phyloP scores from a whole-genome alignment of 139 green algal species.

The Cymbomonas tetramitiformis region DNA sequence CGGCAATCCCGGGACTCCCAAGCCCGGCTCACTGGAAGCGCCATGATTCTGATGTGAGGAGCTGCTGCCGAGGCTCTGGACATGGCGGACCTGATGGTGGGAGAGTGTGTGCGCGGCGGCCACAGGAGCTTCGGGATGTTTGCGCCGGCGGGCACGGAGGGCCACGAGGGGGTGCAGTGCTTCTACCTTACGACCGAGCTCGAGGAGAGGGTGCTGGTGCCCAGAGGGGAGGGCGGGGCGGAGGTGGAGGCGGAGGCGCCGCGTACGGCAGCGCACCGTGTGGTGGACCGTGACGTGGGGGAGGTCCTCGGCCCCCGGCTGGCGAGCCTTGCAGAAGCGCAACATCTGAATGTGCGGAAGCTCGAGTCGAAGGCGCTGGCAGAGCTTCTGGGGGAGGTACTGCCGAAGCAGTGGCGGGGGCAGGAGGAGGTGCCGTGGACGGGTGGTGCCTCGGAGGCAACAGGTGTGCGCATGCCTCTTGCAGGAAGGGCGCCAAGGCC shows the following conservation, averaged over 20 bases:
- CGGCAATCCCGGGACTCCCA: no score
- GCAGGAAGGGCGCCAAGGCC: no score
- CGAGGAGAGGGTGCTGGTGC: conserved; percentile 6
- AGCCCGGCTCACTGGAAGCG: no score
- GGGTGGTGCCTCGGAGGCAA: no score
- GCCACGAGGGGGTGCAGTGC: not conserved
- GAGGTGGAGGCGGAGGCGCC: not conserved
- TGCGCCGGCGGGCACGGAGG: not conserved
- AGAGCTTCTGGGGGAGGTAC: conserved; percentile 9
- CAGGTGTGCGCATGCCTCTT: no score
- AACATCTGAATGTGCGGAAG: conserved; percentile 17
- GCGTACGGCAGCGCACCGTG: not conserved
- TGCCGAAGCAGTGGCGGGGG: conserved; percentile 13
- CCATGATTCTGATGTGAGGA: no score
- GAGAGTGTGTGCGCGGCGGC: no score
- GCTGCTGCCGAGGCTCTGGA: no score
- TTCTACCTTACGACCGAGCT: not conserved
- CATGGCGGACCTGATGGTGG: no score
- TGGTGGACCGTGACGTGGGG: not conserved
- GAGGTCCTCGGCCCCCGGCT: not conserved
- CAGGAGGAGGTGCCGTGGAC: conserved; percentile 14
- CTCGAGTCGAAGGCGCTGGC: conserved; percentile 1
- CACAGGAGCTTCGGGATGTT: conserved; percentile 13
- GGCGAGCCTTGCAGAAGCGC: not conserved
- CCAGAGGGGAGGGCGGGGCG: not conserved